These are phyloP conservation scores for Suillus brevipes DNA, from an alignment of 768 basidiomycete species.

Conservation along the genomic window DNA sequence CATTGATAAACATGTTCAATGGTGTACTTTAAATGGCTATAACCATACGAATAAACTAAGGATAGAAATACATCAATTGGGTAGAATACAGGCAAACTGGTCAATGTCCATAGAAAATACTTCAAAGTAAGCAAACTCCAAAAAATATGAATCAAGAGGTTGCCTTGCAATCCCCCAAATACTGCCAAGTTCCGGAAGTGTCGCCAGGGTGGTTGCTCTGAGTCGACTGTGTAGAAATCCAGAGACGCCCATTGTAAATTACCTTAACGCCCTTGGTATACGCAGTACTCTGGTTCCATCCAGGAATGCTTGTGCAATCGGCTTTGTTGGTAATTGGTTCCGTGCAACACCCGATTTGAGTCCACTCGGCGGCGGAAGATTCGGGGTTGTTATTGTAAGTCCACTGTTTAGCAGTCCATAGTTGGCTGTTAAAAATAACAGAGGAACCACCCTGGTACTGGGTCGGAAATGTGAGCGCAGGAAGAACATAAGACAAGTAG, in stretches of 20 bases:
- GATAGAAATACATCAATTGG: neutral
- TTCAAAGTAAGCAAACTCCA: neutral
- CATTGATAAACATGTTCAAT: slow-evolving; percentile 33
- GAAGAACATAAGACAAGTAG: fast-evolving
- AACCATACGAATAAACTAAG: neutral
- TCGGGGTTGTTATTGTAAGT: slow-evolving; percentile 22
- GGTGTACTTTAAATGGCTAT: neutral
- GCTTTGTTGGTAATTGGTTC: slow-evolving; percentile 26
- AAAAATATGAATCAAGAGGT: slow-evolving; percentile 1
- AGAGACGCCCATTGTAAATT: slow-evolving; percentile 15
- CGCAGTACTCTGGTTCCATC: slow-evolving; percentile 18
- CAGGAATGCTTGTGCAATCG: slow-evolving; percentile 17
- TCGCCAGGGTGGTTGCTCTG: slow-evolving; percentile 23
- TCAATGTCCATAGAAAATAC: neutral
- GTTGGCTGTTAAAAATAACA: slow-evolving; percentile 20
- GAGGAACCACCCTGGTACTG: slow-evolving; percentile 26
- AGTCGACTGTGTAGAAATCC: slow-evolving; percentile 26
- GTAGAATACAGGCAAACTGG: neutral
- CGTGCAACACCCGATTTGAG: slow-evolving; percentile 6
- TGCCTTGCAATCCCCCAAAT: slow-evolving; percentile 20
- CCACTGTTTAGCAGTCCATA: slow-evolving; percentile 30
- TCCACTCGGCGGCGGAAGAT: slow-evolving; percentile 22
- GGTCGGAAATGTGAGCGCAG: neutral
- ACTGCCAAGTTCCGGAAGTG: slow-evolving; percentile 26
- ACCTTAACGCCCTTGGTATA: slow-evolving; percentile 19